Conservation (phyloP, 179 eudicot genomes). For the Corrigiola litoralis region DNA sequence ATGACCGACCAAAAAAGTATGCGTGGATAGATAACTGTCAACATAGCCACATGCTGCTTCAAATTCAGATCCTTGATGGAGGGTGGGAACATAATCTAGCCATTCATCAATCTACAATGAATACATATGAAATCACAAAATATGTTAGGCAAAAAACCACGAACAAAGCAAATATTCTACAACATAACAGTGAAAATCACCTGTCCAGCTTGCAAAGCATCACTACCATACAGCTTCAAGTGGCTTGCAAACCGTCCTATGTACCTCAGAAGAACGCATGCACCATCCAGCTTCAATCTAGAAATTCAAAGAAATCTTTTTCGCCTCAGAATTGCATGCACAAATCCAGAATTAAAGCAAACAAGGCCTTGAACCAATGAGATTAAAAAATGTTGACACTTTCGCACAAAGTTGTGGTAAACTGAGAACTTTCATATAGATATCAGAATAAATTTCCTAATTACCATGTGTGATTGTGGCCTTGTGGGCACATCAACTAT, state of each 20-base stretch:
- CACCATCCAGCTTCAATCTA: constrained; percentile 40
- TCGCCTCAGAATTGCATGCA: background rate
- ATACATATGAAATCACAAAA: background rate
- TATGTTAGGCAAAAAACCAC: background rate
- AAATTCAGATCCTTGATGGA: constrained; percentile 63
- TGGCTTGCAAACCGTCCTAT: constrained; percentile 39
- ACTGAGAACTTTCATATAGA: too few species aligned
- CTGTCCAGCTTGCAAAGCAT: constrained; percentile 54
- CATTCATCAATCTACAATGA: constrained; percentile 59
- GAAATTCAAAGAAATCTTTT: too few species aligned
- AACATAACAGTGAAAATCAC: constrained; percentile 21
- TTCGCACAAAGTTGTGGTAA: too few species aligned
- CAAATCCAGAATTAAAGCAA: background rate
- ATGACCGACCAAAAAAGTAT: constrained; percentile 66
- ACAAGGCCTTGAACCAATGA: background rate
- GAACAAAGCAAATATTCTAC: background rate
- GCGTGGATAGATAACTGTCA: constrained; percentile 46
- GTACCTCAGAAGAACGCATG: constrained; percentile 46
- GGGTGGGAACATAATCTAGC: constrained; percentile 57
- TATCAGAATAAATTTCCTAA: too few species aligned
- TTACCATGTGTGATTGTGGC: too few species aligned
- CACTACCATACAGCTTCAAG: constrained; percentile 39
- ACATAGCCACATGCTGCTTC: constrained; percentile 61
- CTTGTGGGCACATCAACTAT: too few species aligned
- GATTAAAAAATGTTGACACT: too few species aligned